Percentiles rank a stretch among this genome's conserved stretches.
phyloP scores from a whole-genome alignment of 352 stramenopile species.

The Discostella stelligera region DNA sequence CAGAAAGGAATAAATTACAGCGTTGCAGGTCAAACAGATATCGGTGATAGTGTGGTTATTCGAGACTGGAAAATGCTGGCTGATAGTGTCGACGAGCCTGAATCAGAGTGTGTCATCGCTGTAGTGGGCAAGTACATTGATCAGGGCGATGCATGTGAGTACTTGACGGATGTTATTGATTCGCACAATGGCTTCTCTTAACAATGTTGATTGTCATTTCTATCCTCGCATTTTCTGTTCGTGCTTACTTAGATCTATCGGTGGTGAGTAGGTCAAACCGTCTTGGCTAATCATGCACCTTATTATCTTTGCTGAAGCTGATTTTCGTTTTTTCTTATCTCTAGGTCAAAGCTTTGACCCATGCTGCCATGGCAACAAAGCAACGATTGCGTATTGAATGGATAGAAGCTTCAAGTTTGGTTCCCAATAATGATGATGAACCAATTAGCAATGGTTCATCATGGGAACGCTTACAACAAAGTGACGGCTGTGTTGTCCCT shows the following conservation, averaged over 20 bases:
- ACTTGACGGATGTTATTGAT: not conserved
- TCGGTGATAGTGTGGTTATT: constrained; percentile 40
- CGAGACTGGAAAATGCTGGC: constrained; percentile 80
- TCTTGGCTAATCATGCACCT: not conserved
- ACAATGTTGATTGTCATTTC: not conserved
- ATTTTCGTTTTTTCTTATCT: constrained; percentile 8
- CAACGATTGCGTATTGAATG: constrained; percentile 90
- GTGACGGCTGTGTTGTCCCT: constrained; percentile 86
- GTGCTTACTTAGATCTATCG: constrained; percentile 55
- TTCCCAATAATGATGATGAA: constrained; percentile 22
- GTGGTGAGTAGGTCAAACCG: constrained; percentile 74
- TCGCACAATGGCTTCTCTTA: constrained; percentile 14
- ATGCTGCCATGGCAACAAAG: constrained; percentile 91
- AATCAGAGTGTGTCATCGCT: constrained; percentile 87
- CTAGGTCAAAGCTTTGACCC: constrained; percentile 82
- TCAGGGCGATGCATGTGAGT: constrained; percentile 90
- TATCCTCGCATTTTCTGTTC: constrained; percentile 11
- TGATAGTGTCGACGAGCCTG: constrained; percentile 87
- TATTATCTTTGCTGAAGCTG: constrained; percentile 1
- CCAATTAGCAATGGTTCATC: constrained; percentile 80
- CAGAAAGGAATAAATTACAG: constrained; percentile 36
- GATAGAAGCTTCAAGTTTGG: constrained; percentile 90
- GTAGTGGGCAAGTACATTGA: constrained; percentile 96
- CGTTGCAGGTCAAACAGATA: constrained; percentile 14
- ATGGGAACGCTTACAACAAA: constrained; percentile 87